Conservation (phyloP, 1,284 basidiomycete species). For the Rhodotorula sp. region DNA sequence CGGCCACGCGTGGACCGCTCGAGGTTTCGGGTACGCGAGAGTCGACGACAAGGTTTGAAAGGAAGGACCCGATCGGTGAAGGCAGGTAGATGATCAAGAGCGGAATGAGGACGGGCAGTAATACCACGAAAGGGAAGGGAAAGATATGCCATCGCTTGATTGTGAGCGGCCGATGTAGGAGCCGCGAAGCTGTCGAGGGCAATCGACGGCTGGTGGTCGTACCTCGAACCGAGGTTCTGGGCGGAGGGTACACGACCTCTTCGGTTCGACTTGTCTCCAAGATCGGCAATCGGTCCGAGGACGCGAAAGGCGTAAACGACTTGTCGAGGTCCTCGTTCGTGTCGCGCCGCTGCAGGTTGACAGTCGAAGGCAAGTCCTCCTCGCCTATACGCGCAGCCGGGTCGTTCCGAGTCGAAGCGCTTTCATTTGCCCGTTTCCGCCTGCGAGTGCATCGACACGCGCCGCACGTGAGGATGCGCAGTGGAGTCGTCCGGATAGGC, state of each 20-base stretch:
- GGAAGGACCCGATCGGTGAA: constrained; percentile 26
- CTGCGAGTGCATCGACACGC: constrained; percentile 10
- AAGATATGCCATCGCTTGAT: constrained; percentile 28
- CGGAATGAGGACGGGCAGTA: constrained; percentile 24
- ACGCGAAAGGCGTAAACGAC: too few relatives aligned
- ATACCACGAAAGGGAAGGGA: constrained; percentile 23
- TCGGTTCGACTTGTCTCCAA: too few relatives aligned
- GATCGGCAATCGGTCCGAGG: too few relatives aligned
- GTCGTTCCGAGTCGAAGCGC: background rate
- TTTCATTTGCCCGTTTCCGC: background rate
- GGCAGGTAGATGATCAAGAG: constrained; percentile 33
- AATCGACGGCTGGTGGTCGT: too few relatives aligned
- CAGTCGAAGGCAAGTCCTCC: background rate
- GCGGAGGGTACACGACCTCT: too few relatives aligned
- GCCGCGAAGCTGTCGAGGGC: background rate
- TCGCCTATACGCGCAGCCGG: background rate
- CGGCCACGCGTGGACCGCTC: background rate
- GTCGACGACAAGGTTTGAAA: constrained; percentile 11
- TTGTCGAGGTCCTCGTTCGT: too few relatives aligned
- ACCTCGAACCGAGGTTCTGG: too few relatives aligned
- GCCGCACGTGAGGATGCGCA: constrained; percentile 18
- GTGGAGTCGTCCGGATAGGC: constrained; percentile 24
- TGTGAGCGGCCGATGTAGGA: constrained; percentile 15
- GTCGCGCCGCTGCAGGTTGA: too few relatives aligned
- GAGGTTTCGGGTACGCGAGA: background rate